These are phyloP conservation scores for Acanthamoeba triangularis DNA, from an alignment of 208 protist species.

Conservation along the genomic window DNA sequence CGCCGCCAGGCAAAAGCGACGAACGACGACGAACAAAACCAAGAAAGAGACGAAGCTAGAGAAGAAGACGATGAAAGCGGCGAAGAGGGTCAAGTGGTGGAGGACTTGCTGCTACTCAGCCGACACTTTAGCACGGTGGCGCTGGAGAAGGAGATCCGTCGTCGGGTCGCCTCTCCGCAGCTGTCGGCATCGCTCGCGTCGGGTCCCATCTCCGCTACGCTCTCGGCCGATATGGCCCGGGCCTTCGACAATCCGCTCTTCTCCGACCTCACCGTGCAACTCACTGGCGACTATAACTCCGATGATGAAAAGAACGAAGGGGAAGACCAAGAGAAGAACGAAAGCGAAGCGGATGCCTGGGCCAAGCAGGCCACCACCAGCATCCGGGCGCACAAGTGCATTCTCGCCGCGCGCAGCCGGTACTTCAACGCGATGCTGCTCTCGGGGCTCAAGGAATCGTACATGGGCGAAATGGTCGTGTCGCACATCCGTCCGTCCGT, in stretches of 20 bases:
- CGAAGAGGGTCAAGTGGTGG: background rate
- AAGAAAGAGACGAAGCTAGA: background rate
- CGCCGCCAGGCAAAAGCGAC: background rate
- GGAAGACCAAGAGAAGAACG: too few species aligned
- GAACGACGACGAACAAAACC: too few species aligned
- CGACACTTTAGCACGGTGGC: background rate
- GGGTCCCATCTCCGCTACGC: background rate
- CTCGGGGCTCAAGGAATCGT: slow-evolving; percentile 2
- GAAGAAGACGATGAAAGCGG: background rate
- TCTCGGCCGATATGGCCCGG: background rate
- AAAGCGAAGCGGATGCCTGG: too few species aligned
- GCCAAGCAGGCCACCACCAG: too few species aligned
- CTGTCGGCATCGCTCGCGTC: background rate
- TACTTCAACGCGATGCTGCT: slow-evolving; percentile 25
- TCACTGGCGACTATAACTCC: too few species aligned
- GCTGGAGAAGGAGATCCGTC: background rate
- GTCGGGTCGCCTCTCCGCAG: background rate
- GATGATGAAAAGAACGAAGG: too few species aligned
- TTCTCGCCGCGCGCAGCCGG: background rate
- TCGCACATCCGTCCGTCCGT: background rate
- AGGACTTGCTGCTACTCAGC: background rate
- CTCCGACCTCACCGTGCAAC: background rate
- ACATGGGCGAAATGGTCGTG: background rate
- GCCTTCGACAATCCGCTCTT: slow-evolving; percentile 3
- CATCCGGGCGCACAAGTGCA: background rate